Conservation (phyloP, 169 alveolate genomes). For the Plasmodium vinckei region DNA sequence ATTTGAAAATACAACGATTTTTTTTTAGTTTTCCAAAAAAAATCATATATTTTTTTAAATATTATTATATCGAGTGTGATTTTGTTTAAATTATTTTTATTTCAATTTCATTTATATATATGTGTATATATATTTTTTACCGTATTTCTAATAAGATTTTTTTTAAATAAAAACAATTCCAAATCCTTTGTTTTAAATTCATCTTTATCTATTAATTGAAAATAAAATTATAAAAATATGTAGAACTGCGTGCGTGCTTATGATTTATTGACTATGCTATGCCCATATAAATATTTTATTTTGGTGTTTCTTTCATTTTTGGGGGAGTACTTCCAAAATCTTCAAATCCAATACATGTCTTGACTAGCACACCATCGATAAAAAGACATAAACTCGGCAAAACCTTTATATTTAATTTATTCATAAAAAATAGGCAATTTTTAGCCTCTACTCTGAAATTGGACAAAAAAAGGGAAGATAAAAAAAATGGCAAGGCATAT, state of each 20-base stretch:
- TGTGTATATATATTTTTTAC: constrained; percentile 16
- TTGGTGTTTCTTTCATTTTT: not conserved
- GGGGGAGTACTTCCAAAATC: constrained; percentile 48
- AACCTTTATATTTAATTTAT: constrained; percentile 41
- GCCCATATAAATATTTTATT: not conserved
- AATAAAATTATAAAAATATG: not conserved
- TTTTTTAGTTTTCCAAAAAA: not conserved
- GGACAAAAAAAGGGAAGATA: not conserved
- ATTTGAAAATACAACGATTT: not conserved
- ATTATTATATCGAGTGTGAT: not conserved
- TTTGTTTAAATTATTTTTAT: not conserved
- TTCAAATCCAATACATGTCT: constrained; percentile 72
- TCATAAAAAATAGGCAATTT: constrained; percentile 68
- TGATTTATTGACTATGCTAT: not conserved
- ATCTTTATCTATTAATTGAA: constrained; percentile 43
- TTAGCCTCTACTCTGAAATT: constrained; percentile 66
- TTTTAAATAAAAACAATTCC: constrained; percentile 46
- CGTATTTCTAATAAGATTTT: constrained; percentile 56
- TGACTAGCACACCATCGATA: constrained; percentile 54
- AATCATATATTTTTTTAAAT: not conserved
- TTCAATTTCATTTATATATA: constrained; percentile 17
- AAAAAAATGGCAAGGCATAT: not conserved
- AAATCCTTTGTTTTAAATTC: constrained; percentile 62
- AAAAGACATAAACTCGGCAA: constrained; percentile 74
- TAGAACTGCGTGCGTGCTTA: not conserved